Conservation (phyloP, 2,329 filamentous ascomycete species). For the Cordyceps cateniannulata region DNA sequence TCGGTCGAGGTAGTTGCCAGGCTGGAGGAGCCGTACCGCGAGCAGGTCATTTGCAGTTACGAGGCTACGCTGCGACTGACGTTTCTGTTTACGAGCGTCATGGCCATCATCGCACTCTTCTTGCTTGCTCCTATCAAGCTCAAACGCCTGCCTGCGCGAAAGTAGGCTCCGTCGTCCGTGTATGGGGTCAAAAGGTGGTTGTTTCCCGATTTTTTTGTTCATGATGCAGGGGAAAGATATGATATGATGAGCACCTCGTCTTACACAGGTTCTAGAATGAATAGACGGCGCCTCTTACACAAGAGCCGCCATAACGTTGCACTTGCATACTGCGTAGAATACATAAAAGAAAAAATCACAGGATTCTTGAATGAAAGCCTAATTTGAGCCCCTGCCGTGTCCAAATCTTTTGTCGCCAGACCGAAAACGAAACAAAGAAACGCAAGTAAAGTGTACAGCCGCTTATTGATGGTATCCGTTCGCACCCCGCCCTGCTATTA, state of each 20-base stretch:
- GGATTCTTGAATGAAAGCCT: background rate
- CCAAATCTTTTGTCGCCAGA: slow-evolving; percentile 4
- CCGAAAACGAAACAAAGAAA: background rate
- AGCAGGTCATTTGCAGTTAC: slow-evolving; percentile 51
- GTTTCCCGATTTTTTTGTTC: background rate
- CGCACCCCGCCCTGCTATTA: slow-evolving; percentile 30
- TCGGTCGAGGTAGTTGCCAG: slow-evolving; percentile 48
- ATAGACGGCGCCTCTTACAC: background rate
- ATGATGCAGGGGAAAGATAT: background rate
- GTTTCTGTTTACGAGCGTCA: slow-evolving; percentile 35
- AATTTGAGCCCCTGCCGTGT: background rate
- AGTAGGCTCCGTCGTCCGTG: slow-evolving; percentile 19
- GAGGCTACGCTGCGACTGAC: slow-evolving; percentile 42
- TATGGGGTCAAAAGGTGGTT: background rate
- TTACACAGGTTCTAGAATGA: too few relatives aligned
- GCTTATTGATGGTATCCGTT: slow-evolving; percentile 11
- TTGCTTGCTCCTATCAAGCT: slow-evolving; percentile 47
- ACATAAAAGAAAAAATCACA: background rate
- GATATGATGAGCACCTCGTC: background rate
- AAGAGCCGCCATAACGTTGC: background rate
- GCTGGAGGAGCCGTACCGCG: slow-evolving; percentile 38
- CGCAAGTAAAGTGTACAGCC: background rate
- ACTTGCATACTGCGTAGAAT: slow-evolving; percentile 1
- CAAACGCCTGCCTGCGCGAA: slow-evolving; percentile 42
- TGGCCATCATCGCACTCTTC: slow-evolving; percentile 42